A percentile compares a stretch with the other conserved stretches of the same genome.
phyloP scores from a whole-genome alignment of 257 asterid species.

The Datura wrightii region DNA sequence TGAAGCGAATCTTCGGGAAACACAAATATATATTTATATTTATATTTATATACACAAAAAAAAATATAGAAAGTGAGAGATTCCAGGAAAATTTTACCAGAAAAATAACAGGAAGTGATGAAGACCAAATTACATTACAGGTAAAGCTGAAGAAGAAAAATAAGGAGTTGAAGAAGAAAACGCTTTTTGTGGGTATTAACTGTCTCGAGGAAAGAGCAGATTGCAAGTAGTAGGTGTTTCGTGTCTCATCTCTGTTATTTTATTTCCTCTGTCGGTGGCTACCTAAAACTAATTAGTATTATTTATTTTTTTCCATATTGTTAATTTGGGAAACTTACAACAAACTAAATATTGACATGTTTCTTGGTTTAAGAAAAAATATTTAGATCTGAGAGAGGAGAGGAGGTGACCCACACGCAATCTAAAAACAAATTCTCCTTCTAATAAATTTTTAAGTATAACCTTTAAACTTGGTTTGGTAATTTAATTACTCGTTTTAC shows the following conservation, averaged over 20 bases:
- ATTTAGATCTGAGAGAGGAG: background rate
- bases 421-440: background rate
- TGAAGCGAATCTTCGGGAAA: background rate
- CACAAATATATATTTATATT: background rate
- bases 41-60: background rate
- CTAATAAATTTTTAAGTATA: background rate
- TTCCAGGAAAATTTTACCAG: background rate
- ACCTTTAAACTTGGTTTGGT: background rate
- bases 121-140: background rate
- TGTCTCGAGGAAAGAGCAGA: background rate
- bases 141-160: background rate
- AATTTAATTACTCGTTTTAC: background rate
- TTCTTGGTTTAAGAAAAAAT: background rate
- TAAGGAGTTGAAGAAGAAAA: background rate
- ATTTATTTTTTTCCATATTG: too few relatives aligned
- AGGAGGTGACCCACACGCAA: background rate
- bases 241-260: background rate
- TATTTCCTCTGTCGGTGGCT: background rate
- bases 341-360: background rate
- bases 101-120: background rate
- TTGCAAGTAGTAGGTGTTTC: conserved; percentile 9
- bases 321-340: too few relatives aligned
- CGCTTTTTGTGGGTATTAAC: background rate
- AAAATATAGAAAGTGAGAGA: background rate
- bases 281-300: conserved; percentile 1